Evolutionary conservation across 192 early-diverging fungal species (phyloP), one percentile per base, ranked within the genome.

Genomic region (Coemansia sp.): DNA sequence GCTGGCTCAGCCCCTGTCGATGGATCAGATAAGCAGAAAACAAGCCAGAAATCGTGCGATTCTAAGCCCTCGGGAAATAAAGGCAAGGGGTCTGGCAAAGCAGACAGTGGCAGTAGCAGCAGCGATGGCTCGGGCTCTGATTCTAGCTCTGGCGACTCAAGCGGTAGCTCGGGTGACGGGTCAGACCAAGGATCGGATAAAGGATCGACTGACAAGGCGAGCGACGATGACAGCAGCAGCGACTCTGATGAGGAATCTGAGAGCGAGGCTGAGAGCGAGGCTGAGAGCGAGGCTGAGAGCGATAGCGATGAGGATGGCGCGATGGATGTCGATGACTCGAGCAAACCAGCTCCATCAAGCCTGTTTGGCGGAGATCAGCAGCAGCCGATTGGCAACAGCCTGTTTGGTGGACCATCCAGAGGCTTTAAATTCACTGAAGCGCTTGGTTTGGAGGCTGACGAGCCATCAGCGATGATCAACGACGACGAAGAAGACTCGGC

Each of bases 361-460:
- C 48, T 71, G 50, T 71, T 71, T 72, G 65, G 62, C 42, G 36
- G 41, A 38, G 39, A 26, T n/a, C 28, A 56, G 26, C 33, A 69
- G 14, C 26, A 33, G 36, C 59, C 33, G 47, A 20, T 33, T 39
- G 60, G 63, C 53, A 35, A 66, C 45, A 65, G 69, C 16, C 47
- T 77, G 33, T 77, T 77, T 61, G 66, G 72, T 0, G 62, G 59
- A 1, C 10, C 68, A 6, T 9, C 33, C 1, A 25, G 42, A 11
- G 72, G 62, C 3, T 81, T 81, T 61, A 72, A 43, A 41, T 72
- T 81, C 48, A 75, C 78, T 13, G 66, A 75, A 45, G 57, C 70
- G 5, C 61, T 81, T 13, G 78, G 78, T 3, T 69, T 81, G 10
- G 78, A 81, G 23, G 78, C 65, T 6, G 78, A 81, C 57, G 73